Base-by-base conservation (phyloP, 2,329 filamentous ascomycete species). In the Pseudogymnoascus sp. region DNA sequence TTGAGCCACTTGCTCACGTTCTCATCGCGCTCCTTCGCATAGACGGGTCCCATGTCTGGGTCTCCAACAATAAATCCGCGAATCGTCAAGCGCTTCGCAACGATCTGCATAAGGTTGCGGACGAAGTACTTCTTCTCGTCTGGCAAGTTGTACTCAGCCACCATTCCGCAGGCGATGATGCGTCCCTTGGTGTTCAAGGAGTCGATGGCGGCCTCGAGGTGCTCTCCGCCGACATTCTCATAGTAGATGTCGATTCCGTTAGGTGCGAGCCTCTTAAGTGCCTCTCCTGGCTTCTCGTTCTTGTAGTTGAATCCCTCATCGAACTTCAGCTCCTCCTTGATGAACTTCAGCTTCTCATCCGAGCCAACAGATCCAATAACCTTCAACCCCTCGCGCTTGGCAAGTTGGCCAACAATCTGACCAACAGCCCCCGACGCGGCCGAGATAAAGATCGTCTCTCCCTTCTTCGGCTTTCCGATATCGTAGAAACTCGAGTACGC, bases 261-360 rank as follows among this genome's bases (percentile, higher is more conserved):
- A 1, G 89, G 88, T 0, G 88, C 88, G 6, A 91, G 80, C 63
- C 88, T 81, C 68, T 79, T 75, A 59, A 92, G 78, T 0, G 88
- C 88, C 41, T 87, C 84, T 0, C 76, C 72, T 3, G 87, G 80
- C 72, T 84, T 84, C 77, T 91, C 89, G 63, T 82, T 90, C 81
- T 90, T 91, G 79, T 92, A 92, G 78, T 92, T 92, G 78, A 91
- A 92, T 14, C 87, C 89, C 19, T 75, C 82, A 70, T 91, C 87
- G 72, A 91, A 92, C 26, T 81, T 80, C 35, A 92, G 81, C 59
- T 89, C 85, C 62, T 88, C 85, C 73, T 89, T 86, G 73, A 91
- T 89, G 75, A 83, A 91, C 4, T 89, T 81, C 56, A 90, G 78
- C 78, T 93, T 92, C 72, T 88, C 84, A 71, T 92, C 87, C n/a